phyloP scores from a whole-genome alignment of 2,329 filamentous ascomycete species.

The Exophiala aquamarina region DNA sequence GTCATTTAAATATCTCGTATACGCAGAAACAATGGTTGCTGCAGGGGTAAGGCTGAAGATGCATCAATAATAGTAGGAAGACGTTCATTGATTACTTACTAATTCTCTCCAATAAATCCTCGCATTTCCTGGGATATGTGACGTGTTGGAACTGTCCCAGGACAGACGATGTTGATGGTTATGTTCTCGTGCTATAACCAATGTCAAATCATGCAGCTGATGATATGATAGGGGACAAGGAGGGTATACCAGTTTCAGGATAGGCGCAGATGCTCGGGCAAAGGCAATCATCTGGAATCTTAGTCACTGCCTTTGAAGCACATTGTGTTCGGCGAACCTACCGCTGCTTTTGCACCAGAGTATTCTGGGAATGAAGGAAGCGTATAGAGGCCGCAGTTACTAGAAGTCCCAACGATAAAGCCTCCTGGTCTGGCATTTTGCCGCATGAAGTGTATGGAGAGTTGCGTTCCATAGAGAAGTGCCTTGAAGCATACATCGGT shows the following conservation, averaged over 20 bases:
- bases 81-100: constrained; percentile 17
- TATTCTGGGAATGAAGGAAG: constrained; percentile 50
- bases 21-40: constrained; percentile 47
- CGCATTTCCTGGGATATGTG: constrained; percentile 48
- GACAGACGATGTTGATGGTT: constrained; percentile 50
- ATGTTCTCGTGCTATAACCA: constrained; percentile 46
- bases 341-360: constrained; percentile 52
- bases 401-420: constrained; percentile 46
- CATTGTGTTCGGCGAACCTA: constrained; percentile 28
- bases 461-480: constrained; percentile 50
- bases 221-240: background rate
- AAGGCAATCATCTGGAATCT: constrained; percentile 33
- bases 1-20: constrained; percentile 48
- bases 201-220: background rate
- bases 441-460: constrained; percentile 56
- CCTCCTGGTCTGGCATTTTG: constrained; percentile 47
- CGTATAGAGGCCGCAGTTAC: constrained; percentile 45
- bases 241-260: constrained; percentile 34
- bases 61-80: background rate
- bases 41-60: constrained; percentile 41
- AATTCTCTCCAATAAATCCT: constrained; percentile 39
- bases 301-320: constrained; percentile 18
- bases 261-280: constrained; percentile 39
- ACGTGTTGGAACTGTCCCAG: constrained; percentile 48
- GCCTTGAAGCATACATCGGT: constrained; percentile 55